Evolutionary conservation across 139 green algal genomes (phyloP).

Genomic region (Chlamydomonas eustigma): DNA sequence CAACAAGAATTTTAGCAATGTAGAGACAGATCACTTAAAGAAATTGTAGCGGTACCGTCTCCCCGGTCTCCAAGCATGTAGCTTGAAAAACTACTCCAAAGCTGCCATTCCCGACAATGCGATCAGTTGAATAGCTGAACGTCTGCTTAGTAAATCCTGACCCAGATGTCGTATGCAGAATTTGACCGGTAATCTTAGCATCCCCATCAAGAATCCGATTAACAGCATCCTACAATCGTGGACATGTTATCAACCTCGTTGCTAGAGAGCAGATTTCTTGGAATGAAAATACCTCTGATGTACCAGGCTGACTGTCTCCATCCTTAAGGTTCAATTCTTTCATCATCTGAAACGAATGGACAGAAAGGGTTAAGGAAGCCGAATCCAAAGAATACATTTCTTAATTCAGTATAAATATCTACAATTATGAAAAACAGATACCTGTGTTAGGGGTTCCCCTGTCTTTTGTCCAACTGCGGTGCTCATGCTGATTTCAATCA

Average conservation of each 20-base stretch:
- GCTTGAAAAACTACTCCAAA: slow-evolving; percentile 98
- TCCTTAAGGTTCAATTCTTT: slow-evolving; percentile 6
- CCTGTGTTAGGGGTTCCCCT: not conserved
- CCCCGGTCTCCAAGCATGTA: slow-evolving; percentile 87
- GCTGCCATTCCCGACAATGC: slow-evolving; percentile 94
- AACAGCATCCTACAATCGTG: not conserved
- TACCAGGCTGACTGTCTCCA: not conserved
- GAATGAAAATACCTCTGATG: not conserved
- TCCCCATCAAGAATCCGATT: not conserved
- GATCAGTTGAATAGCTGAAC: slow-evolving; percentile 85
- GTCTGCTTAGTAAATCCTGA: slow-evolving; percentile 44
- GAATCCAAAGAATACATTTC: too few relatives aligned
- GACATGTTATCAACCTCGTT: not conserved
- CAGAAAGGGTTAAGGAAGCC: too few relatives aligned
- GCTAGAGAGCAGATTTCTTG: too few relatives aligned
- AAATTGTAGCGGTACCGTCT: too few relatives aligned
- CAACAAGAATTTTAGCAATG: too few relatives aligned
- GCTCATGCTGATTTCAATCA: too few relatives aligned
- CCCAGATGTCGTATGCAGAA: slow-evolving; percentile 42
- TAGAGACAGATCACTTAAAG: not conserved
- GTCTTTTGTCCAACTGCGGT: too few relatives aligned
- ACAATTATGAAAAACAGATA: too few relatives aligned
- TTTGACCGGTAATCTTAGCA: slow-evolving; percentile 21
- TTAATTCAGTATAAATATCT: too few relatives aligned
- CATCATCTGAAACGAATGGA: not conserved